Base-by-base conservation (phyloP, 2,329 filamentous ascomycete genomes). In the Graphilbum fragrans region DNA sequence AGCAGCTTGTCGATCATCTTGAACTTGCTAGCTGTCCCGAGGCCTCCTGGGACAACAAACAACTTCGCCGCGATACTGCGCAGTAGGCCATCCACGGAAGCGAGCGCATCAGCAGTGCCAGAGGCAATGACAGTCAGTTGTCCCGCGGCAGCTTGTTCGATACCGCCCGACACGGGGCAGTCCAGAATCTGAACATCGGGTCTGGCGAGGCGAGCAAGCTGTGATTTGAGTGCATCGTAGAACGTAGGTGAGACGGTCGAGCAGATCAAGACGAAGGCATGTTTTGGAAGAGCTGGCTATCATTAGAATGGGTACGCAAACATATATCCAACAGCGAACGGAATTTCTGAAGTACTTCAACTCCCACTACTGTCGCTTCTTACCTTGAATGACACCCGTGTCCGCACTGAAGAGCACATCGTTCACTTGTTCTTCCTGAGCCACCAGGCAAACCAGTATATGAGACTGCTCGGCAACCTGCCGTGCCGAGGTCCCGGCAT, bases 61-160 rank as follows among this genome's bases (percentile, higher is more conserved):
- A 82, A 56, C 49, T 78, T 78, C 29, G 63, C 65, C 1, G 80
- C 79, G 72, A 87, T 84, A 53, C 86, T 86, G 7, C 78, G 82
- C 33, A 86, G 60, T 0, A 80, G 83, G 2, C 81, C 81, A 38
- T 80, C 71, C 0, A 77, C 79, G 3, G 18, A 23, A 6, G 36
- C 11, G 17, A 38, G 23, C 4, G 36, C 36, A 4, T 63, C 62
- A 1, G 65, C 58, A 0, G 66, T 59, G 0, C 69, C 77, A 2
- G 72, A 69, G 0, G 81, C 81, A 32, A 81, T 68, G 16, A 71
- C 67, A 0, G 77, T 74, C 2, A n/a, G n/a, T n/a, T n/a, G n/a
- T n/a, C n/a, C n/a, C n/a, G 7, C 23, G 23, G 23, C 12, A 27
- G 7, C 23, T 7, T 7, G 7, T 7, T 12, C 23, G 23, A 12